Percentiles rank a stretch among this genome's conserved stretches.
Evolutionary conservation across 371 early-diverging fungal species (phyloP).

Genomic region (Mortierella sp.): DNA sequence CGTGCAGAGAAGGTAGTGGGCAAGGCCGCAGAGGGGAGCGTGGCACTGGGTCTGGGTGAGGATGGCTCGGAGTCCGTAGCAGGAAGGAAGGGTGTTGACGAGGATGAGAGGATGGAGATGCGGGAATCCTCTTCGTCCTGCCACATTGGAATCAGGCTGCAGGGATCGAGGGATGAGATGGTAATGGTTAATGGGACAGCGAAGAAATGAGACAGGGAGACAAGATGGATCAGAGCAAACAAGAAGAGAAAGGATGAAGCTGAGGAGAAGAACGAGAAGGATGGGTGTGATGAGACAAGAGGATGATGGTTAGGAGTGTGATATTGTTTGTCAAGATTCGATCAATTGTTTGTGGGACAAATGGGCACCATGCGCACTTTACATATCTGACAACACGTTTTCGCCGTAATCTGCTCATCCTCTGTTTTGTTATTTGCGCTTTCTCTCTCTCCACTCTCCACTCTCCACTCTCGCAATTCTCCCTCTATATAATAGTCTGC

Average conservation of each 20-base stretch:
- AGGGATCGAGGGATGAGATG: not conserved
- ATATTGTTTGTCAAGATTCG: too few species aligned
- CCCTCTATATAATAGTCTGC: too few species aligned
- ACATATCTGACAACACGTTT: too few species aligned
- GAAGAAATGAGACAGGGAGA: too few species aligned
- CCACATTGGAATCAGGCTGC: slow-evolving; percentile 13
- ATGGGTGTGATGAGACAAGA: not conserved
- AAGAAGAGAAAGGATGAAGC: slow-evolving; percentile 6
- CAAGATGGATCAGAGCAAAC: too few species aligned
- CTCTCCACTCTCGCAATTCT: too few species aligned
- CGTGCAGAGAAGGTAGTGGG: slow-evolving; percentile 24
- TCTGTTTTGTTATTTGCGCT: too few species aligned
- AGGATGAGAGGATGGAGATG: not conserved
- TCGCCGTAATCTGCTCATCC: too few species aligned
- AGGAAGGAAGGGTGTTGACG: slow-evolving; percentile 5
- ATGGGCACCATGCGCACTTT: too few species aligned
- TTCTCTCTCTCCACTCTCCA: too few species aligned
- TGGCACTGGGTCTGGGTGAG: slow-evolving; percentile 21
- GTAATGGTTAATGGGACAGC: slow-evolving; percentile 1
- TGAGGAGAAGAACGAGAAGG: slow-evolving; percentile 6
- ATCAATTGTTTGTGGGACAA: too few species aligned
- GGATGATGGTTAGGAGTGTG: not conserved
- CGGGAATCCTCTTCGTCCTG: slow-evolving; percentile 17
- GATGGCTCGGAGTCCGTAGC: slow-evolving; percentile 19
- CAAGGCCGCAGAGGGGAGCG: slow-evolving; percentile 33